Evolutionary conservation across 2,329 filamentous ascomycete species (phyloP), one percentile per base, ranked within the genome.

Genomic region (Thelonectria blattea): DNA sequence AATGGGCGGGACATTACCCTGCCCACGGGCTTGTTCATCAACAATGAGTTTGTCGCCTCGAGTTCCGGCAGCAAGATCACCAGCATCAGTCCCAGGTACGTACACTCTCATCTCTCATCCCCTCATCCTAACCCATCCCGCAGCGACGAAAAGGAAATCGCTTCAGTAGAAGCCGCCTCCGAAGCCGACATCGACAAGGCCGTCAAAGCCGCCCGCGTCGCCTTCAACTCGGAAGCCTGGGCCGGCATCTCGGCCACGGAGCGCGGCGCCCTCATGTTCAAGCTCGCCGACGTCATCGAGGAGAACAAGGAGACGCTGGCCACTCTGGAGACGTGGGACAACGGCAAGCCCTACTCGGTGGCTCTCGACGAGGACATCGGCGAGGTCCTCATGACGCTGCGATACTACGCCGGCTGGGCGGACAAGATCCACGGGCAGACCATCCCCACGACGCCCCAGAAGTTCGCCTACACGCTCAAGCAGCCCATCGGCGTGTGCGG

Each of bases 321-420:
- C 24, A 79, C 78, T 2, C 72, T 80, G 11, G 91, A 94, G 76
- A 90, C 91, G 0, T 93, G 90, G 90, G 90, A 93, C 71, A 92
- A 92, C 70, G 91, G 89, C 74, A 69, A 68, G 63, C 87, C 89
- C 3, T 91, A 89, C 74, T 76, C 76, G 8, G 85, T 88, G 18
- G 81, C 90, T 0, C 70, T 88, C 15, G 81, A 80, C 32, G 88
- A 88, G 50, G 90, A 92, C 70, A 68, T 92, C 5, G 78, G 74
- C 2, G 74, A 77, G 63, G 73, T 75, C 30, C 14, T 58, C 12
- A 50, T 24, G 34, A 53, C 63, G 5, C 78, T 88, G 53, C 87
- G 86, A 68, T 91, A 91, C 72, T 91, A 91, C 70, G 88, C 85
- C 47, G 89, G 89, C 46, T 91, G 84, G 75, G 86, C 88, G 18